Conservation (phyloP, 2,329 filamentous ascomycete species). For the Ceratocystis lukuohia region DNA sequence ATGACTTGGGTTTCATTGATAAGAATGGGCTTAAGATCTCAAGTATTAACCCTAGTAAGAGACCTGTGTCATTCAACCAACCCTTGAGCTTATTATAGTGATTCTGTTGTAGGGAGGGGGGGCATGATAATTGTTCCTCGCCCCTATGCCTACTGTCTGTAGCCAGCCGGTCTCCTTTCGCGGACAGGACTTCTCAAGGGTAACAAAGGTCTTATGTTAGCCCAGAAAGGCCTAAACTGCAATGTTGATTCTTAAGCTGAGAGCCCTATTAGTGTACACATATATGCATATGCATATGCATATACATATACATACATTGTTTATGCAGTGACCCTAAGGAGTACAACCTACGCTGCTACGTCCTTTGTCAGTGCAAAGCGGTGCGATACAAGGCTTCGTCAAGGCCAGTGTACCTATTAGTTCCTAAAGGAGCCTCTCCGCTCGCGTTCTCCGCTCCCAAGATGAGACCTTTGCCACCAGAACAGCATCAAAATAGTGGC, state of each 20-base stretch:
- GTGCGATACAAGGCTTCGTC: neutral
- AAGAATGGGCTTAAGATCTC: neutral
- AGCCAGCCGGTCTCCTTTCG: neutral
- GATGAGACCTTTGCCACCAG: slow-evolving; percentile 2
- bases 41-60: neutral
- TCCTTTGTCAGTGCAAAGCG: neutral
- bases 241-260: neutral
- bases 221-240: neutral
- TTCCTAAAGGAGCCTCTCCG: neutral
- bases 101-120: neutral
- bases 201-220: neutral
- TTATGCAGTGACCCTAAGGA: neutral
- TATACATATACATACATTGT: neutral
- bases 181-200: neutral
- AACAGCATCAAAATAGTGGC: neutral
- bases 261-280: neutral
- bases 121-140: neutral
- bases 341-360: neutral
- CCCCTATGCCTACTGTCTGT: no score
- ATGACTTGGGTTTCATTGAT: neutral
- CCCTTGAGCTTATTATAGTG: neutral
- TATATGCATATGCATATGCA: neutral
- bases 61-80: neutral
- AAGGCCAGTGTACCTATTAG: neutral
- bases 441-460: neutral